These are phyloP conservation scores for Solanum commersonii DNA, from an alignment of 257 asterid species.

Conservation along the genomic window DNA sequence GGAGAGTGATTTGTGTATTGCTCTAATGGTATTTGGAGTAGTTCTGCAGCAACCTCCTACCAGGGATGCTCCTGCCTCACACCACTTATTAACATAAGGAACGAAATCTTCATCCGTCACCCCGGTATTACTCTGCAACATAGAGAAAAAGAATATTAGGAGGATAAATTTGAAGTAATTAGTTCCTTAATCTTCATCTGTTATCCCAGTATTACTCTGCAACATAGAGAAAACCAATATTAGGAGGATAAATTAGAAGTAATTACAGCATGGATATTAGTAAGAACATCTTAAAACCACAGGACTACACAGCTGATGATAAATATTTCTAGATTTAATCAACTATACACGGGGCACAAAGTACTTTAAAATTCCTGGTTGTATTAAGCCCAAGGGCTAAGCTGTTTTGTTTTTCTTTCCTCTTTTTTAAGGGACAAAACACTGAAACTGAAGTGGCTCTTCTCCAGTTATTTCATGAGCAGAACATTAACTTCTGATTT, in stretches of 20 bases:
- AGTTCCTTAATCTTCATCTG: constrained; percentile 36
- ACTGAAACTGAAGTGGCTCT: background rate
- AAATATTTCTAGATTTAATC: background rate
- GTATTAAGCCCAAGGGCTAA: background rate
- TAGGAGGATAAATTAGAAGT: background rate
- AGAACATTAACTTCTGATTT: background rate
- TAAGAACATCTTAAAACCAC: background rate
- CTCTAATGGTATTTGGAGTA: constrained; percentile 64
- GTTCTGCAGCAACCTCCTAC: constrained; percentile 94
- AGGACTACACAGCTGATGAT: background rate
- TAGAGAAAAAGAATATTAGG: background rate
- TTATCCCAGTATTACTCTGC: constrained; percentile 76
- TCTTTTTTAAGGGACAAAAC: background rate
- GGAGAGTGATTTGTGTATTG: constrained; percentile 39
- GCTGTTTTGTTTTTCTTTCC: background rate
- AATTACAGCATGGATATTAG: background rate
- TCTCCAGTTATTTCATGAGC: background rate
- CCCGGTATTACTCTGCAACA: constrained; percentile 69
- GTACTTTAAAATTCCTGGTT: background rate
- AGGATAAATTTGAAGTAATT: background rate
- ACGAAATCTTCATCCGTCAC: constrained; percentile 66
- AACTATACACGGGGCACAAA: background rate
- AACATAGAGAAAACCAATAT: background rate
- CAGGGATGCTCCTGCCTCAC: constrained; percentile 79
- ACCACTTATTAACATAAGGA: constrained; percentile 65